Evolutionary conservation across 495 filamentous ascomycete genomes (phyloP).

Genomic region (Talaromyces thailandensis): DNA sequence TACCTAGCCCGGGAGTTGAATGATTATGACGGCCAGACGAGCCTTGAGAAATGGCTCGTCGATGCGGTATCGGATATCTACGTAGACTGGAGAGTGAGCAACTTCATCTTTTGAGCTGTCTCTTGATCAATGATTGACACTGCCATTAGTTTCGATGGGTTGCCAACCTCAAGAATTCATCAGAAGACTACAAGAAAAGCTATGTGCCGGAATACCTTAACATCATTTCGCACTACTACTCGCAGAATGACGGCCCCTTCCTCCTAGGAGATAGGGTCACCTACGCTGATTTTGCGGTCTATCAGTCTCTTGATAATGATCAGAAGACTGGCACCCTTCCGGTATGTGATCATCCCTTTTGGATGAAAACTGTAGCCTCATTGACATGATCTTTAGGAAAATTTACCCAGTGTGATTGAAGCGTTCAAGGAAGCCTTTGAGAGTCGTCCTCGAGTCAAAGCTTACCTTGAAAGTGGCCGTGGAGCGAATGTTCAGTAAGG

Average conservation of each 20-base stretch:
- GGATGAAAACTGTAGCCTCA: neutral
- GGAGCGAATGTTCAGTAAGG: neutral
- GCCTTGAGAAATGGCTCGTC: slow-evolving; percentile 30
- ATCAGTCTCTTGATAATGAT: slow-evolving; percentile 25
- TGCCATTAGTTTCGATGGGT: slow-evolving; percentile 20
- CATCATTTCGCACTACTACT: slow-evolving; percentile 17
- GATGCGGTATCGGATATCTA: slow-evolving; percentile 36
- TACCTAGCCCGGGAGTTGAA: slow-evolving; percentile 29
- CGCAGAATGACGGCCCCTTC: slow-evolving; percentile 17
- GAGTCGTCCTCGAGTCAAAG: neutral
- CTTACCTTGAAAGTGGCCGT: slow-evolving; percentile 6
- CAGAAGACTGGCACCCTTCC: slow-evolving; percentile 4
- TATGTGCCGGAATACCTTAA: slow-evolving; percentile 19
- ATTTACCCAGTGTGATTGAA: neutral
- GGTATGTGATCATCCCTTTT: neutral
- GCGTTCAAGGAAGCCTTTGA: slow-evolving; percentile 1
- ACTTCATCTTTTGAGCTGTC: neutral
- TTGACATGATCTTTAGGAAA: neutral
- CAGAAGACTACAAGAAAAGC: slow-evolving; percentile 15
- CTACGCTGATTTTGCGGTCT: slow-evolving; percentile 28
- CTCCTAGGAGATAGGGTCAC: slow-evolving; percentile 22
- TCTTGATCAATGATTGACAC: neutral
- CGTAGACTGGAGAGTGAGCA: slow-evolving; percentile 25
- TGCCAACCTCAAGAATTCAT: slow-evolving; percentile 10
- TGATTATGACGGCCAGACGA: slow-evolving; percentile 28